A percentile compares a stretch with the other conserved stretches of the same genome.
Conservation (phyloP, 495 filamentous ascomycete genomes). For the Emericellopsis terricola region DNA sequence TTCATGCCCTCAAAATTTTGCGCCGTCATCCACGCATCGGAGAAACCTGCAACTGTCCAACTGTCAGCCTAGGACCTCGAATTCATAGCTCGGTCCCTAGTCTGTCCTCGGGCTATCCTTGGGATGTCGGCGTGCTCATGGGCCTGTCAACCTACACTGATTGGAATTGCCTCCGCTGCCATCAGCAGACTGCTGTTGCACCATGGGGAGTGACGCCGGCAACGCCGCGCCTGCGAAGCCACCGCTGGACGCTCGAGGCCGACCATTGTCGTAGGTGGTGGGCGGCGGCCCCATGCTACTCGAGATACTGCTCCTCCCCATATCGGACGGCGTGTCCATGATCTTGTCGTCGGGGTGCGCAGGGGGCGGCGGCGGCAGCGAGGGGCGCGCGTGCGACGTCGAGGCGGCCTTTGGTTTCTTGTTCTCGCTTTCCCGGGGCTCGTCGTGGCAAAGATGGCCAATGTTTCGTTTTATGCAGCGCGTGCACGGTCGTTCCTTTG, state of each 20-base stretch:
- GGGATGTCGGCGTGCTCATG: too few relatives aligned
- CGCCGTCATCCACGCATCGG: constrained; percentile 37
- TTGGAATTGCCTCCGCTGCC: too few relatives aligned
- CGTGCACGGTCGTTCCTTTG: constrained; percentile 84
- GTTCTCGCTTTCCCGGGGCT: constrained; percentile 59
- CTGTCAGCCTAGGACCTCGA: too few relatives aligned
- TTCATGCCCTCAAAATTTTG: constrained; percentile 89
- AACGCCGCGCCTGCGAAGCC: too few relatives aligned
- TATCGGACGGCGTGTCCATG: constrained; percentile 14
- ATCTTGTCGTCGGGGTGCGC: neutral
- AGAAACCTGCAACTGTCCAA: constrained; percentile 24
- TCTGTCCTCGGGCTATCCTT: too few relatives aligned
- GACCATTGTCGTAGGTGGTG: constrained; percentile 19
- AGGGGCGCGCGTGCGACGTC: neutral
- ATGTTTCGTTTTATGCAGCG: constrained; percentile 98
- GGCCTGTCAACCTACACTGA: too few relatives aligned
- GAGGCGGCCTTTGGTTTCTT: constrained; percentile 49
- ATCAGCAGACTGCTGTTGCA: too few relatives aligned
- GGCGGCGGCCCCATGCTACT: constrained; percentile 19
- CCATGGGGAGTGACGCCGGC: too few relatives aligned
- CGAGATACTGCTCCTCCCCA: constrained; percentile 20
- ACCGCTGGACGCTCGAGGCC: constrained; percentile 18
- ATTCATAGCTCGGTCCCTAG: too few relatives aligned
- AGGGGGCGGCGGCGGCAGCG: neutral
- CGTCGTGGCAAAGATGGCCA: constrained; percentile 95